These are phyloP conservation scores for Phytophthora cactorum DNA, from an alignment of 352 stramenopile genomes.

Conservation along the genomic window DNA sequence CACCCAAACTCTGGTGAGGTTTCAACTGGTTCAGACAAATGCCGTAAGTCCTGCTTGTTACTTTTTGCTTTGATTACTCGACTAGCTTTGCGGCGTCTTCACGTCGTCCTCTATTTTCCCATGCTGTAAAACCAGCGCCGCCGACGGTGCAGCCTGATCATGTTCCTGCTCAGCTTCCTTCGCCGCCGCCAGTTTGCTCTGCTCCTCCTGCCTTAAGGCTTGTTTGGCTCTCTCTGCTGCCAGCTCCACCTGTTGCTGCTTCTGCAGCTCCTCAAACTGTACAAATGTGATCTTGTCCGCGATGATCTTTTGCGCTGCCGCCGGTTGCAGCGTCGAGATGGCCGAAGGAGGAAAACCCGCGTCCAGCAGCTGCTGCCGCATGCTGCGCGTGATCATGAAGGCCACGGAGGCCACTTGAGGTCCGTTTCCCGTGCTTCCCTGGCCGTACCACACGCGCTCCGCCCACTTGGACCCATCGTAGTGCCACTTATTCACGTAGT, in stretches of 20 bases:
- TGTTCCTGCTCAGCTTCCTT: slow-evolving; percentile 13
- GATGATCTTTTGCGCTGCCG: slow-evolving; percentile 63
- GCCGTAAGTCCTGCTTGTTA: background rate
- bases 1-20: background rate
- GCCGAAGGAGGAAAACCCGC: slow-evolving; percentile 61
- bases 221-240: slow-evolving; percentile 33
- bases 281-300: slow-evolving; percentile 63
- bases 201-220: slow-evolving; percentile 24
- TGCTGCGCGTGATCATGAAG: slow-evolving; percentile 86
- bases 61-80: slow-evolving; percentile 2
- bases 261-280: slow-evolving; percentile 52
- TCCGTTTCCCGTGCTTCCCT: slow-evolving; percentile 43
- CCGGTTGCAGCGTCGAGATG: slow-evolving; percentile 69
- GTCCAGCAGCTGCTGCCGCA: slow-evolving; percentile 66
- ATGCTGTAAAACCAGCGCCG: slow-evolving; percentile 28
- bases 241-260: slow-evolving; percentile 38
- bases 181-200: slow-evolving; percentile 10
- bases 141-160: slow-evolving; percentile 1
- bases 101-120: slow-evolving; percentile 9
- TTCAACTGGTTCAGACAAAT: background rate
- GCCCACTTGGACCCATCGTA: slow-evolving; percentile 81
- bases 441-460: slow-evolving; percentile 75
- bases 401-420: slow-evolving; percentile 71
- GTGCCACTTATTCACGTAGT: slow-evolving; percentile 88
- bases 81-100: slow-evolving; percentile 24